phyloP scores from a whole-genome alignment of 345 rosid genomes.

The Xanthoceras sorbifolium region DNA sequence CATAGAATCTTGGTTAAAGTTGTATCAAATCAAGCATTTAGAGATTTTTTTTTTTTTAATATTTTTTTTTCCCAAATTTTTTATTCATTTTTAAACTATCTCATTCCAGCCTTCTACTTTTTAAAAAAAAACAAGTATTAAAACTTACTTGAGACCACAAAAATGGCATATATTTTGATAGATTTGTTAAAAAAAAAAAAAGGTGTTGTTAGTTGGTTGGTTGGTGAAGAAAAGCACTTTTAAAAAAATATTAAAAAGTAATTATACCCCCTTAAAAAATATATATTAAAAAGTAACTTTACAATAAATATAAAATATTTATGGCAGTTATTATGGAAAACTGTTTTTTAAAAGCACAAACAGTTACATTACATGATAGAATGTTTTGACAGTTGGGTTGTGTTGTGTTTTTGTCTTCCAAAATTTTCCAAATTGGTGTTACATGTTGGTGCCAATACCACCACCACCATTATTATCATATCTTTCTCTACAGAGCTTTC shows the following conservation, averaged over 20 bases:
- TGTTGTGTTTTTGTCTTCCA: conserved; percentile 10
- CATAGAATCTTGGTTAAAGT: not conserved
- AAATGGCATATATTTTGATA: not conserved
- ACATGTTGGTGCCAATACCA: not conserved
- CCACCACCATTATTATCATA: not conserved
- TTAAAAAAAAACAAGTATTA: no score
- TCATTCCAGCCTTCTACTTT: not conserved
- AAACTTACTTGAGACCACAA: no score
- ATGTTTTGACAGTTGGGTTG: conserved; percentile 20
- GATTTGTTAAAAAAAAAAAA: not conserved
- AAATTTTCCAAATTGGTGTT: not conserved
- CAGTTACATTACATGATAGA: conserved; percentile 14
- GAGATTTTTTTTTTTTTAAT: not conserved
- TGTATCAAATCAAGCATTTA: not conserved
- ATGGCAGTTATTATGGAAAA: conserved; percentile 16
- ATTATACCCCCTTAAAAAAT: no score
- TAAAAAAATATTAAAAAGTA: no score
- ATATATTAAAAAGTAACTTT: not conserved
- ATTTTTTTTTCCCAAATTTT: not conserved
- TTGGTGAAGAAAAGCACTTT: conserved; percentile 20
- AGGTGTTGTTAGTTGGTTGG: conserved; percentile 1
- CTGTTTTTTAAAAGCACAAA: conserved; percentile 7
- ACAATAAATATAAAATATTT: not conserved
- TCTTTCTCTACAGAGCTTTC: not conserved
- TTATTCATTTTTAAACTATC: not conserved